A percentile compares a stretch with the other conserved stretches of the same genome.
Evolutionary conservation across 306 rosid species (phyloP).

Genomic region (Vicia villosa): DNA sequence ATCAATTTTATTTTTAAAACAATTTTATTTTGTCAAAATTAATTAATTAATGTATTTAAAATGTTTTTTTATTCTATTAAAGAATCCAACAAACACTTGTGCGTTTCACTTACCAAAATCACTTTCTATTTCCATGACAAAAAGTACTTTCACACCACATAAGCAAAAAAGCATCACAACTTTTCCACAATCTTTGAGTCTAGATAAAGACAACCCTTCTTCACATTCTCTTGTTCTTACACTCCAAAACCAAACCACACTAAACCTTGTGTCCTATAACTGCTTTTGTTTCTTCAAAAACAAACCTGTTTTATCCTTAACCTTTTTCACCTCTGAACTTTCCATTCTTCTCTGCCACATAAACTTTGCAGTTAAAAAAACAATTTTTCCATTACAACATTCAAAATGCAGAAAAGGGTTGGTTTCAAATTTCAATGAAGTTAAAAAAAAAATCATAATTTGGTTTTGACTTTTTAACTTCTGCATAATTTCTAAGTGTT

Average conservation of each 20-base stretch:
- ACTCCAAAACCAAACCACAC: constrained; percentile 39
- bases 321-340: constrained; percentile 6
- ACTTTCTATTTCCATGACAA: constrained; percentile 12
- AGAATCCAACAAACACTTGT: no score
- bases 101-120: neutral
- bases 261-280: constrained; percentile 13
- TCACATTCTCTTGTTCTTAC: constrained; percentile 50
- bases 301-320: neutral
- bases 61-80: no score
- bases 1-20: no score
- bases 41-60: no score
- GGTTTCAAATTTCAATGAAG: constrained; percentile 22
- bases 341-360: constrained; percentile 10
- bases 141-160: constrained; percentile 25
- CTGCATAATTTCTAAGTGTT: constrained; percentile 26
- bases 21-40: no score
- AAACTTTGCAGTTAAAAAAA: constrained; percentile 34
- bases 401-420: constrained; percentile 39
- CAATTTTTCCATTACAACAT: constrained; percentile 3
- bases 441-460: constrained; percentile 33
- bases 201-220: constrained; percentile 47
- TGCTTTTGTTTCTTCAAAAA: constrained; percentile 30
- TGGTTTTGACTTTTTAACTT: constrained; percentile 43
- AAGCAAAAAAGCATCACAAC: constrained; percentile 36
- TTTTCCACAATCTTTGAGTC: constrained; percentile 37